Percentiles rank a stretch among this genome's conserved stretches.
These are phyloP conservation scores for Ascochyta koolunga DNA, from an alignment of 2,329 filamentous ascomycete species.

Conservation along the genomic window DNA sequence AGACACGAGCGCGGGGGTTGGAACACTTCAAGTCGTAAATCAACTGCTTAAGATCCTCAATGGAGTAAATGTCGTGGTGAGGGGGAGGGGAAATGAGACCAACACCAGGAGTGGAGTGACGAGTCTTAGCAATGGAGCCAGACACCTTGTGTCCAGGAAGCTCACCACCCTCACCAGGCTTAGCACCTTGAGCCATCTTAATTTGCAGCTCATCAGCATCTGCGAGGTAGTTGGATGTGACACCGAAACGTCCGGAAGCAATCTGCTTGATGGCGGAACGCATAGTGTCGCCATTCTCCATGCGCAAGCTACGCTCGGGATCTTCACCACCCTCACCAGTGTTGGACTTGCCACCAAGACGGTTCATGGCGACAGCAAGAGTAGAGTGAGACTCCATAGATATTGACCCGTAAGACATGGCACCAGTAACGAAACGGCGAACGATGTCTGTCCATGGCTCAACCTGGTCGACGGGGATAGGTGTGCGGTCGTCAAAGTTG, in stretches of 20 bases:
- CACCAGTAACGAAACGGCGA: conserved; percentile 92
- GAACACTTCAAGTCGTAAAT: conserved; percentile 98
- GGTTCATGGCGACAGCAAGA: conserved; percentile 94
- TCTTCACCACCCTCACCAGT: conserved; percentile 98
- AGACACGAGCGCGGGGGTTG: conserved; percentile 88
- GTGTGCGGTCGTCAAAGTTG: conserved; percentile 83
- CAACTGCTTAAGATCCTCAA: conserved; percentile 95
- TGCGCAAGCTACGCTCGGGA: conserved; percentile 81
- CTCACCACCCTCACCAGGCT: conserved; percentile 97
- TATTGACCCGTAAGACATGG: conserved; percentile 98
- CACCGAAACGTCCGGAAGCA: conserved; percentile 93
- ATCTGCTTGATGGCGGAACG: conserved; percentile 97
- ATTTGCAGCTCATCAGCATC: conserved; percentile 97
- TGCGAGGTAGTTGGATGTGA: conserved; percentile 91
- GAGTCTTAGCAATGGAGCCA: conserved; percentile 88
- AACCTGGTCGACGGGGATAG: conserved; percentile 93
- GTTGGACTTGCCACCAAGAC: conserved; percentile 95
- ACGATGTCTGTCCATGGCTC: conserved; percentile 99
- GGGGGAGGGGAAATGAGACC: conserved; percentile 95
- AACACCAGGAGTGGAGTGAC: conserved; percentile 94
- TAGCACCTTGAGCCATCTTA: conserved; percentile 99
- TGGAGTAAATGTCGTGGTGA: conserved; percentile 98
- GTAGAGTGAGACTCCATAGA: conserved; percentile 99
- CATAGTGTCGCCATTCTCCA: conserved; percentile 96
- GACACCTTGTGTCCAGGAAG: conserved; percentile 97